Conservation (phyloP, 148 eudicot genomes). For the Diospyros kaki region DNA sequence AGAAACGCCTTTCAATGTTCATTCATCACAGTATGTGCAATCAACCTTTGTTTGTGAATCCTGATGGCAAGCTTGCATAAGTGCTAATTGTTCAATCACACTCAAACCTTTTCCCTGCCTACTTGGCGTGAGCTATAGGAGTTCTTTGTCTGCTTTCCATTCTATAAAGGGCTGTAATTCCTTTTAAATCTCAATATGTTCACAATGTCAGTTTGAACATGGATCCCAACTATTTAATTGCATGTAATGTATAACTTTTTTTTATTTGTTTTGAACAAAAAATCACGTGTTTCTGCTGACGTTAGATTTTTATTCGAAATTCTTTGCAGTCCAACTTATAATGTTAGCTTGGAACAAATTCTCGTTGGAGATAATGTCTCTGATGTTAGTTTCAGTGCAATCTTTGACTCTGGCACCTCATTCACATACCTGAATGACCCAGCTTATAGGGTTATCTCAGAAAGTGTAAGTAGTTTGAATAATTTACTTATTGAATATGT, state of each 20-base stretch:
- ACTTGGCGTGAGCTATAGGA: too few species aligned
- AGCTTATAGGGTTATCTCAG: slow-evolving; percentile 54
- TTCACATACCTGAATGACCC: slow-evolving; percentile 74
- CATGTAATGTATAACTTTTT: too few species aligned
- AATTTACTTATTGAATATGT: slow-evolving; percentile 6
- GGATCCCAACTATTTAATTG: too few species aligned
- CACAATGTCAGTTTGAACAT: too few species aligned
- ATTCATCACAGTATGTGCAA: slow-evolving; percentile 38
- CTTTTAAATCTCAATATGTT: too few species aligned
- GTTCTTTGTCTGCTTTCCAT: too few species aligned
- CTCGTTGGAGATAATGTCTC: slow-evolving; percentile 46
- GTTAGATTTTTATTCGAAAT: slow-evolving; percentile 7
- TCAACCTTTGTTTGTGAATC: background rate
- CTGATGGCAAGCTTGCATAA: slow-evolving; percentile 1
- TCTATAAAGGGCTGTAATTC: too few species aligned
- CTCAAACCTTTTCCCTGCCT: too few species aligned
- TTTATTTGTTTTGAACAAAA: too few species aligned
- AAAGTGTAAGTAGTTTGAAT: slow-evolving; percentile 42
- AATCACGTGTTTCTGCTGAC: slow-evolving; percentile 5
- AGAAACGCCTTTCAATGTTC: slow-evolving; percentile 58
- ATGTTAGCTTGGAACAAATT: slow-evolving; percentile 53
- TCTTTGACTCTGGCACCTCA: slow-evolving; percentile 88
- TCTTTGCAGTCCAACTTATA: slow-evolving; percentile 62
- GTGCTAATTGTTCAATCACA: background rate
- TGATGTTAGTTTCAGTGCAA: slow-evolving; percentile 35